Base-by-base conservation (phyloP, 1,284 basidiomycete genomes). In the Leccinum angustisporum region DNA sequence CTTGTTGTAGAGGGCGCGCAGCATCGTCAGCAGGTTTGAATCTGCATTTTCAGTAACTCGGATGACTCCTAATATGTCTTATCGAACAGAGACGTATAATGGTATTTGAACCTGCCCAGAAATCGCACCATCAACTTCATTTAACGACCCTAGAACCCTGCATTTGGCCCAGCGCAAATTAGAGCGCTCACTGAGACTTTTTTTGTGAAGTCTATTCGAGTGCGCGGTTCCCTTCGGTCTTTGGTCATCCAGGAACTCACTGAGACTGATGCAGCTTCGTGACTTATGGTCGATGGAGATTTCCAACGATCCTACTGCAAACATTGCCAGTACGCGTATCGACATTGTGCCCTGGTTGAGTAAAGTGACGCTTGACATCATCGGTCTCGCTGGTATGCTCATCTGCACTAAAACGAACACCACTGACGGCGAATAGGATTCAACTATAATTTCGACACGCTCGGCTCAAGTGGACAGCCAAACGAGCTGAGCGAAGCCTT, bases 301-400 rank as follows among this genome's bases (percentile, higher is more conserved):
- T 27, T 58, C 66, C n/a, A 71, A 73, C 62, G 61, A 67, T 33
- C 46, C 59, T n/a, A 36, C 46, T 30, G 76, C 70, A 21, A 40
- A 46, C 6, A 57, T 58, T 10, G 43, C 53, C 9, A 36, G 61
- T 0, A 34, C 52, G 14, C 72, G 67, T 3, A 70, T 84, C 27
- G 83, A 91, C 60, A 79, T 84, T 3, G 72, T 86, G 3, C 72
- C 79, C 0, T 86, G 83, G 79, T 72, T 90, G 13, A 83, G 78
- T 52, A 80, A 79, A 59, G 77, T 80, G 60, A 89, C 89, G 0
- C 75, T 91, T 40, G 88, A 91, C 66, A 79, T 90, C 25, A 90
- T 92, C 59, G 88, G 88, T 8, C 75, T 84, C n/a, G 85, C 54
- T 16, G 54, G 54, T 40, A 16, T n/a, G 36, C 16, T 40, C 34